Conservation (phyloP, 2,329 filamentous ascomycete species). For the Penicillium occitanis region DNA sequence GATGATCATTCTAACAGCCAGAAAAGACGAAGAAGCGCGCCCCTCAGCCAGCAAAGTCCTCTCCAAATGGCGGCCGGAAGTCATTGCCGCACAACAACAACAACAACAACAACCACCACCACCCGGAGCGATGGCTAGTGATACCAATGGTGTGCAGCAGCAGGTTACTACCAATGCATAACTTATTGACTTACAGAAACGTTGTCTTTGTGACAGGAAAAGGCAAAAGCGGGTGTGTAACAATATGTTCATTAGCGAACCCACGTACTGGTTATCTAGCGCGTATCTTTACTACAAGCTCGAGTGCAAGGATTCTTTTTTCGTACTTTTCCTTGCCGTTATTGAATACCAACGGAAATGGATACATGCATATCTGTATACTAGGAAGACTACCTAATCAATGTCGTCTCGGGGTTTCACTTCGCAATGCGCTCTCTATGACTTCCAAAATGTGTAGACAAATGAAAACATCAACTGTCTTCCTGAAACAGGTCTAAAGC, state of each 20-base stretch:
- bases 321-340: background rate
- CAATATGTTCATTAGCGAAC: background rate
- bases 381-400: background rate
- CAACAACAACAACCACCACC: constrained; percentile 18
- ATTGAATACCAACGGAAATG: background rate
- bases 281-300: background rate
- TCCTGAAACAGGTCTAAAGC: background rate
- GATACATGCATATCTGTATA: background rate
- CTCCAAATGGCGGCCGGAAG: constrained; percentile 55
- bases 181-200: background rate
- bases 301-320: background rate
- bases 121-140: background rate
- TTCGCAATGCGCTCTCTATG: background rate
- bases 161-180: background rate
- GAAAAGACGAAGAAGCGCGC: constrained; percentile 47
- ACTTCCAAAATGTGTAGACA: background rate
- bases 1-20: background rate
- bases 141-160: constrained; percentile 7
- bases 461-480: background rate
- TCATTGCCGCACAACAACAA: constrained; percentile 28
- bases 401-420: background rate
- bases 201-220: too few species aligned
- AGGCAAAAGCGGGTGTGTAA: background rate
- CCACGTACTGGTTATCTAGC: background rate
- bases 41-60: constrained; percentile 55